A percentile compares a stretch with the other conserved stretches of the same genome.
phyloP scores from a whole-genome alignment of 306 rosid genomes.

The Rosa chinensis region DNA sequence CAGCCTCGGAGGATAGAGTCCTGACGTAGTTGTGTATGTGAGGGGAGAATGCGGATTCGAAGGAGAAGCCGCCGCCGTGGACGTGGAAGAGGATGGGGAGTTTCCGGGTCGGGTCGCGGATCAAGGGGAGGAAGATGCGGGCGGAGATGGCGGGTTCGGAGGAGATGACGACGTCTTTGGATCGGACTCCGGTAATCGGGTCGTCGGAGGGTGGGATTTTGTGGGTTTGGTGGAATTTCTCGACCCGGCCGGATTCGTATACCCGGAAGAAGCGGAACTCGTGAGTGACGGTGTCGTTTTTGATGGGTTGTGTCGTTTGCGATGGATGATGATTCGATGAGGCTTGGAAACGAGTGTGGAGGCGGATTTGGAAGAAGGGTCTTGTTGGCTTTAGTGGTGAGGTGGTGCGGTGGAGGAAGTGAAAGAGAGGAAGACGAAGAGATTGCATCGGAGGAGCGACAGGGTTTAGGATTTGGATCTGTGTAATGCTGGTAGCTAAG shows the following conservation, averaged over 20 bases:
- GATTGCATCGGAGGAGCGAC: background rate
- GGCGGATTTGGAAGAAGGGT: slow-evolving; percentile 1
- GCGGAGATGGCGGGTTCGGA: slow-evolving; percentile 33
- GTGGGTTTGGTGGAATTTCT: background rate
- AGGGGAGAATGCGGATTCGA: slow-evolving; percentile 33
- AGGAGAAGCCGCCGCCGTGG: slow-evolving; percentile 47
- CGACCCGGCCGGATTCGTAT: slow-evolving; percentile 28
- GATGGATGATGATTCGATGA: no score
- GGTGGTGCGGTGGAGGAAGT: background rate
- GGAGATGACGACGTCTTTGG: slow-evolving; percentile 38
- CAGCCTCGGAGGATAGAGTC: slow-evolving; percentile 15
- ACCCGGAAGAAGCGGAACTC: slow-evolving; percentile 30
- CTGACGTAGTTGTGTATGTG: slow-evolving; percentile 26
- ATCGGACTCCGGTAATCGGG: slow-evolving; percentile 16
- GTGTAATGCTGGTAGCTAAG: background rate
- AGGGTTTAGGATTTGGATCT: background rate
- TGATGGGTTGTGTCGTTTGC: background rate
- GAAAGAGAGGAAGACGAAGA: background rate
- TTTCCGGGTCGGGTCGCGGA: background rate
- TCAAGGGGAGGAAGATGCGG: slow-evolving; percentile 33
- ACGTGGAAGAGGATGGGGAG: slow-evolving; percentile 35
- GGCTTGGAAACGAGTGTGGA: background rate
- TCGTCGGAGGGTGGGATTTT: slow-evolving; percentile 30
- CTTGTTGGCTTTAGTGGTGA: background rate
- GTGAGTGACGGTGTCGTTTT: background rate